Evolutionary conservation across 768 basidiomycete genomes (phyloP).

Genomic region (Phylloporus sp.): DNA sequence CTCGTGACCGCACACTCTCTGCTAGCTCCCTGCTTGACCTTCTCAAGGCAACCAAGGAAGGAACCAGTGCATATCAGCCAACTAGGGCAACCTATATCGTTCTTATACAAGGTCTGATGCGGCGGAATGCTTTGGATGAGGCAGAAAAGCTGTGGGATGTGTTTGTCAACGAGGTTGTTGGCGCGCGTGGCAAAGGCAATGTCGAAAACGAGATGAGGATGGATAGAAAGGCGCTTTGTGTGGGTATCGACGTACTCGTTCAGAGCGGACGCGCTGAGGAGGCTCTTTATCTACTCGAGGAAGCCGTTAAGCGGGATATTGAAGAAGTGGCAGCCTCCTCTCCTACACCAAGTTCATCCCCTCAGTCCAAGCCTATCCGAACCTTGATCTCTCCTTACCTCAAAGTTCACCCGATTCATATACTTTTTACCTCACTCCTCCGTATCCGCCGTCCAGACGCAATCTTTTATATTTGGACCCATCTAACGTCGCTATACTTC

Average conservation of each 20-base stretch:
- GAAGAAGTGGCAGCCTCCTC: background rate
- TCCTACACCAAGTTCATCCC: background rate
- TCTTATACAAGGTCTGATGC: conserved; percentile 50
- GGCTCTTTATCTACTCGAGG: conserved; percentile 51
- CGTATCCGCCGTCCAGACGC: conserved; percentile 56
- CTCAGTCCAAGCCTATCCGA: background rate
- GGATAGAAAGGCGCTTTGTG: conserved; percentile 46
- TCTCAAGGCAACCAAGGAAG: conserved; percentile 33
- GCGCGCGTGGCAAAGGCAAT: background rate
- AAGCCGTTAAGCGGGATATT: conserved; percentile 28
- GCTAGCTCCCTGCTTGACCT: conserved; percentile 34
- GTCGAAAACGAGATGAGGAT: conserved; percentile 23
- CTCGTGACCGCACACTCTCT: conserved; percentile 36
- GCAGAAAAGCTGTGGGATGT: conserved; percentile 45
- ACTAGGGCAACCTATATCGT: conserved; percentile 50
- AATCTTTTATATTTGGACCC: conserved; percentile 66
- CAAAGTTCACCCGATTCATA: conserved; percentile 34
- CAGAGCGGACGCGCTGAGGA: conserved; percentile 39
- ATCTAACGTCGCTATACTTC: conserved; percentile 55
- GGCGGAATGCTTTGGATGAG: conserved; percentile 35
- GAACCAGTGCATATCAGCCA: conserved; percentile 32
- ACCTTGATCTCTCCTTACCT: conserved; percentile 9
- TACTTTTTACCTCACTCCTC: conserved; percentile 47
- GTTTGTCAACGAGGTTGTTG: conserved; percentile 24
- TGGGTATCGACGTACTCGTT: conserved; percentile 49